These are phyloP conservation scores for Pleurotus eryngii DNA, from an alignment of 768 basidiomycete genomes.

Conservation along the genomic window DNA sequence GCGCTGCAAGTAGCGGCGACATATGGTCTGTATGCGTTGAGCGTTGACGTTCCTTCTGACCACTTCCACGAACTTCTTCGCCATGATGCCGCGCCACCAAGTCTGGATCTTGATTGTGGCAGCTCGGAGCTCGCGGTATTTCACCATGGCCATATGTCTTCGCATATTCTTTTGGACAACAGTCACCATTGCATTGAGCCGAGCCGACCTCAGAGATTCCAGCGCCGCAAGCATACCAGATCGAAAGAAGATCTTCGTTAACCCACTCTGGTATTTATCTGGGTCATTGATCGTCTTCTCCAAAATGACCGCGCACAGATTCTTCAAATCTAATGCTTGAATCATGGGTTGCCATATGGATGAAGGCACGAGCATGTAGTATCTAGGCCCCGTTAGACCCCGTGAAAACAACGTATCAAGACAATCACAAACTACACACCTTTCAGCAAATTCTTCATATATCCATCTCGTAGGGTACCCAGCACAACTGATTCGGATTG, in stretches of 20 bases:
- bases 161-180: constrained; percentile 98
- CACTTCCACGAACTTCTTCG: constrained; percentile 63
- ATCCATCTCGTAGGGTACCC: constrained; percentile 99
- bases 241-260: constrained; percentile 98
- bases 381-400: constrained; percentile 47
- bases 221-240: constrained; percentile 98
- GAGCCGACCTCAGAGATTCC: constrained; percentile 84
- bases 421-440: constrained; percentile 47
- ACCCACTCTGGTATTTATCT: constrained; percentile 95
- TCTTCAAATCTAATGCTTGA: constrained; percentile 72
- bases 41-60: constrained; percentile 77
- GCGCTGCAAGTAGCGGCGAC: constrained; percentile 73
- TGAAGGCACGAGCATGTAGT: constrained; percentile 94
- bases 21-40: constrained; percentile 66
- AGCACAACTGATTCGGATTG: constrained; percentile 97
- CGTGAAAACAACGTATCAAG: not conserved
- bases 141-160: constrained; percentile 77
- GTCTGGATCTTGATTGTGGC: constrained; percentile 87
- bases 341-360: constrained; percentile 85
- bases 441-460: constrained; percentile 97
- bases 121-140: constrained; percentile 64
- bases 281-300: constrained; percentile 85
- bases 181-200: constrained; percentile 88
- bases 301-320: constrained; percentile 81
- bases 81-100: constrained; percentile 90